These are phyloP conservation scores for Botryosphaeria agaves DNA, from an alignment of 2,329 filamentous ascomycete genomes.

Conservation along the genomic window DNA sequence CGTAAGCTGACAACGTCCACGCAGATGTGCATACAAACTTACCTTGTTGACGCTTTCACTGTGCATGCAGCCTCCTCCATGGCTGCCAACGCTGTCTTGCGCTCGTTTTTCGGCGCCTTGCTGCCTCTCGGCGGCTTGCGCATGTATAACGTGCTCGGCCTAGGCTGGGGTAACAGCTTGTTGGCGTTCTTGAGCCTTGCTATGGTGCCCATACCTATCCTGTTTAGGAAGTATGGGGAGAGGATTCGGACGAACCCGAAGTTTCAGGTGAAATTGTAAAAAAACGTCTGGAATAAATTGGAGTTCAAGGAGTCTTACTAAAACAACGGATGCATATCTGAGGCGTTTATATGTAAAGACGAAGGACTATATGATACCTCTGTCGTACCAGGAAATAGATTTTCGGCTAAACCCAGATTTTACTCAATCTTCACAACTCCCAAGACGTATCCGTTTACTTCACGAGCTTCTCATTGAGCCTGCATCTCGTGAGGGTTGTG, in stretches of 20 bases:
- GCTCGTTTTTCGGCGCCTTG: constrained; percentile 19
- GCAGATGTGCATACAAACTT: constrained; percentile 20
- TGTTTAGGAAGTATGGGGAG: constrained; percentile 3
- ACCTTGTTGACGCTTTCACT: constrained; percentile 24
- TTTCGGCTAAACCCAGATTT: no score
- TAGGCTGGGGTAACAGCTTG: constrained; percentile 21
- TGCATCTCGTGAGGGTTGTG: no score
- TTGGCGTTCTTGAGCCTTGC: constrained; percentile 16
- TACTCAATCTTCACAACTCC: no score
- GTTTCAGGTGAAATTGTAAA: neutral
- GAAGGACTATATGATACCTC: no score
- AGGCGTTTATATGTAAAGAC: no score
- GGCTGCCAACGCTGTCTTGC: constrained; percentile 22
- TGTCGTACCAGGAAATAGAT: no score
- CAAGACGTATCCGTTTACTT: no score
- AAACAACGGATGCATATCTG: no score
- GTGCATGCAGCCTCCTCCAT: constrained; percentile 23
- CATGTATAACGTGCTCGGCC: constrained; percentile 21
- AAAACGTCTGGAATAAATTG: neutral
- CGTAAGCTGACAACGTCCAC: neutral
- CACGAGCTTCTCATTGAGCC: no score
- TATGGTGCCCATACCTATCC: constrained; percentile 4
- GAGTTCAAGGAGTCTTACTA: no score
- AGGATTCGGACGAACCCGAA: constrained; percentile 1
- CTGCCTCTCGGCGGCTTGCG: constrained; percentile 20